Base-by-base conservation (phyloP, 139 green algal species). In the Chlamydomonas schloesseri region DNA sequence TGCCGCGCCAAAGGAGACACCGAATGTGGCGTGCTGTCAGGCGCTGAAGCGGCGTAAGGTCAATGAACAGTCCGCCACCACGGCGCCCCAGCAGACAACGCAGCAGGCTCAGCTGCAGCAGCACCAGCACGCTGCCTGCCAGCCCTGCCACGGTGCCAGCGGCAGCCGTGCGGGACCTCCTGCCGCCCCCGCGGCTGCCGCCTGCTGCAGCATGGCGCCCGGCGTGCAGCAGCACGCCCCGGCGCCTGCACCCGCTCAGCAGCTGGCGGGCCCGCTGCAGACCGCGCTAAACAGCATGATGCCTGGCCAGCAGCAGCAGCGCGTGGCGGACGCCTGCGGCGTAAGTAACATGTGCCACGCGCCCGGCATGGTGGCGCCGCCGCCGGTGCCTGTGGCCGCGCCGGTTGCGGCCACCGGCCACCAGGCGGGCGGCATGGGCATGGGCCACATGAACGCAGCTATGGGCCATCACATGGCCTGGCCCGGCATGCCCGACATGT, bases 1-100 rank as follows among this genome's bases (percentile, higher is more conserved):
- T 62, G 91, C 92, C 17, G 81, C 83, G 29, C 91, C 91, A 9
- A 91, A 90, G 36, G 75, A 83, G 47, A 64, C 42, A 28, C 64
- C 70, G 0, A 72, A 76, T 36, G 78, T 77, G 17, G 71, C 79
- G 8, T 83, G 82, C 46, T 87, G 82, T 47, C 46, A 87, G 57
- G 55, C 70, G 15, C 53, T 83, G 50, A 74, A 84, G 79, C 77
- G 69, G 28, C 46, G 57, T 0, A 78, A 87, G 76, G 57, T 73
- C 20, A 21, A 68, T 9, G 83, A 89, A 28, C 72, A 88, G 55
- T 47, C 73, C 28, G 57, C 79, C 50, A 57, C 80, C 10, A 72
- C 64, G 4, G 18, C 64, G 3, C 33, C 31, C 31, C 55, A 60
- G 55, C 55, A 60, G 55, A 50, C 42, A 5, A 8, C 42, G 42